Evolutionary conservation across 495 filamentous ascomycete species (phyloP).

Genomic region (Lophiostoma macrostomum): DNA sequence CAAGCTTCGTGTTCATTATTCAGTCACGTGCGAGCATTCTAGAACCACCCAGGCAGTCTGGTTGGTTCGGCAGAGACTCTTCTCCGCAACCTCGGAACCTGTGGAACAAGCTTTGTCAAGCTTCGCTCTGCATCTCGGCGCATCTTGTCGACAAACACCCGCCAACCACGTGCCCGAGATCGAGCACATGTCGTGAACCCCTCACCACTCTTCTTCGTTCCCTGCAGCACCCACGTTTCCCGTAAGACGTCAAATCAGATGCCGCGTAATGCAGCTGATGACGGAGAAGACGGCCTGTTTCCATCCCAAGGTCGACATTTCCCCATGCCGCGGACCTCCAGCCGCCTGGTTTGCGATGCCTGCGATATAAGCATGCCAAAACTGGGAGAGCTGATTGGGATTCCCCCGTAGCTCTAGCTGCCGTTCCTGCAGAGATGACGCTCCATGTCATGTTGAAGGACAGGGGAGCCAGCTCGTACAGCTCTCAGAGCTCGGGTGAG

Average conservation of each 20-base stretch:
- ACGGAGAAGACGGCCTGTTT: background rate
- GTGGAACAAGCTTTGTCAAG: slow-evolving; percentile 6
- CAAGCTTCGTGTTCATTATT: too few species aligned
- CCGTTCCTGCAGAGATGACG: slow-evolving; percentile 25
- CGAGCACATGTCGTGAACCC: slow-evolving; percentile 1
- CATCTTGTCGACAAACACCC: background rate
- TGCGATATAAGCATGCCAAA: slow-evolving; percentile 3
- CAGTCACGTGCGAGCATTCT: too few species aligned
- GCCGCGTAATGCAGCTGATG: background rate
- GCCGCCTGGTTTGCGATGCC: background rate
- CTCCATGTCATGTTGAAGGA: too few species aligned
- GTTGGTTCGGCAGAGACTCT: too few species aligned
- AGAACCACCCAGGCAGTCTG: too few species aligned
- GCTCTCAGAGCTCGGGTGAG: background rate
- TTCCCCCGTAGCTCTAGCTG: background rate
- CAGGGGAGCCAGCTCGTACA: background rate
- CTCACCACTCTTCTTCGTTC: background rate
- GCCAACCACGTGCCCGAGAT: slow-evolving; percentile 8
- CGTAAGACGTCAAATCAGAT: slow-evolving; percentile 6
- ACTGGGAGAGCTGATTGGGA: slow-evolving; percentile 5
- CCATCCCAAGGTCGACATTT: background rate
- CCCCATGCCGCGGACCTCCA: background rate
- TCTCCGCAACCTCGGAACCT: background rate
- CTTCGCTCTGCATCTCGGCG: background rate
- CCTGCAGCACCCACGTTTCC: slow-evolving; percentile 6